These are phyloP conservation scores for Exsudoporus floridanus DNA, from an alignment of 1,284 basidiomycete species.

Conservation along the genomic window DNA sequence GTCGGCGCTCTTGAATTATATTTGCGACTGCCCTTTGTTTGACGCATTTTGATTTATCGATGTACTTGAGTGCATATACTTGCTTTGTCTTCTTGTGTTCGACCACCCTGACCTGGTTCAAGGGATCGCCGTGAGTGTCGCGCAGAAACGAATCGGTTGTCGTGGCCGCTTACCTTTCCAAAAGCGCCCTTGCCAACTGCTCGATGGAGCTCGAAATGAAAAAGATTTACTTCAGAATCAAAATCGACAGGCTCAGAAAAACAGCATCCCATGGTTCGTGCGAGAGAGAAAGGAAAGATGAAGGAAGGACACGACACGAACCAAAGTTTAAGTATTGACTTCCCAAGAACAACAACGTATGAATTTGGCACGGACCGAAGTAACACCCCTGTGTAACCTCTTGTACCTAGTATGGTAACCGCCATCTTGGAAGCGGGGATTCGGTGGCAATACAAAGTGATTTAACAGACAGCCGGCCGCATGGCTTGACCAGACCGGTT, in stretches of 20 bases:
- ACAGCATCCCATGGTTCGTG: slow-evolving; percentile 56
- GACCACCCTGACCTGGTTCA: slow-evolving; percentile 76
- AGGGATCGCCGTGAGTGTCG: background rate
- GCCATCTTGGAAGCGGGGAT: background rate
- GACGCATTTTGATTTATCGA: slow-evolving; percentile 91
- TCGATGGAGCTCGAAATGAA: slow-evolving; percentile 92
- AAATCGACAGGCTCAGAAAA: slow-evolving; percentile 86
- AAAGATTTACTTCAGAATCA: slow-evolving; percentile 90
- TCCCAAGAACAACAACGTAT: slow-evolving; percentile 29
- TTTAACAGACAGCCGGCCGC: background rate
- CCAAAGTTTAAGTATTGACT: slow-evolving; percentile 27
- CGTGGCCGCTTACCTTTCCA: slow-evolving; percentile 74
- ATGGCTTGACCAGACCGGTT: background rate
- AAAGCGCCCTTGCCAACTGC: slow-evolving; percentile 97
- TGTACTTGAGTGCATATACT: slow-evolving; percentile 95
- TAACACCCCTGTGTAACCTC: slow-evolving; percentile 4
- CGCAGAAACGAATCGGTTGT: background rate
- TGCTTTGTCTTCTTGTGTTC: slow-evolving; percentile 94
- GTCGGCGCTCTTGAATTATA: slow-evolving; percentile 88
- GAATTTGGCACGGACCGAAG: slow-evolving; percentile 25
- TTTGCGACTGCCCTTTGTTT: slow-evolving; percentile 93
- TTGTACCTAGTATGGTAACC: slow-evolving; percentile 26
- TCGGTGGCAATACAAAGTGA: too few species aligned
- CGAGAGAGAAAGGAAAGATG: slow-evolving; percentile 36
- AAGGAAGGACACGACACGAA: slow-evolving; percentile 26